Evolutionary conservation across 164 flowering plant species (phyloP), one percentile per base, ranked within the genome.

Genomic region (Brasenia schreberi): DNA sequence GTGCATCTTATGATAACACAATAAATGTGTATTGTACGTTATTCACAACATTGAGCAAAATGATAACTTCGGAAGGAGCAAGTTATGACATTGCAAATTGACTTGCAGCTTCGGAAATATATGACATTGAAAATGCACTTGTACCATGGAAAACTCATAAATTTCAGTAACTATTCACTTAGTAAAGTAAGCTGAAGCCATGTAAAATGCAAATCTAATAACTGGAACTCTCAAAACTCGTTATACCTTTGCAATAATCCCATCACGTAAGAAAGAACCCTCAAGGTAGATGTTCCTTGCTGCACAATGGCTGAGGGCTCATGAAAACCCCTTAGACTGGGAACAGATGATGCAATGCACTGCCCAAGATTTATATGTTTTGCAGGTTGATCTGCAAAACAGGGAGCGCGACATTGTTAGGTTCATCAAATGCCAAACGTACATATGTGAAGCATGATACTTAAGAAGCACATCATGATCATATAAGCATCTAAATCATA

Each of bases 261-360:
- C 99, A 91, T 94, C 39, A 79, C 96, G 66, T 80, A 76, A 45
- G 92, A 83, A 63, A 94, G 85, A 68, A 95, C 93, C 77, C 81
- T 89, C 76, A 94, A 73, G 68, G 79, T 79, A 70, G 84, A 69
- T 59, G 78, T 73, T 73, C 90, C 90, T 68, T 77, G 80, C 65
- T 83, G 77, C 67, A 62, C 44, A 59, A 73, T 85, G 70, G 75
- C 60, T 6, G 85, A 79, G 67, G 80, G 74, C 68, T 85, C 90
- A 65, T 49, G 62, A 66, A 91, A 91, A 18, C 65, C 81, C 79
- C 84, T 84, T 42, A 94, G 74, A 76, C 94, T 89, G 4, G 94
- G 86, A 7, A 91, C 96, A 61, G 78, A 85, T 56, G 89, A 81
- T 71, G 88, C 81, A 76, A 94, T 79, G 73, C 82, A 77, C 78